Evolutionary conservation across 805 yeast species (phyloP).

Genomic region (Kazachstania africana): DNA sequence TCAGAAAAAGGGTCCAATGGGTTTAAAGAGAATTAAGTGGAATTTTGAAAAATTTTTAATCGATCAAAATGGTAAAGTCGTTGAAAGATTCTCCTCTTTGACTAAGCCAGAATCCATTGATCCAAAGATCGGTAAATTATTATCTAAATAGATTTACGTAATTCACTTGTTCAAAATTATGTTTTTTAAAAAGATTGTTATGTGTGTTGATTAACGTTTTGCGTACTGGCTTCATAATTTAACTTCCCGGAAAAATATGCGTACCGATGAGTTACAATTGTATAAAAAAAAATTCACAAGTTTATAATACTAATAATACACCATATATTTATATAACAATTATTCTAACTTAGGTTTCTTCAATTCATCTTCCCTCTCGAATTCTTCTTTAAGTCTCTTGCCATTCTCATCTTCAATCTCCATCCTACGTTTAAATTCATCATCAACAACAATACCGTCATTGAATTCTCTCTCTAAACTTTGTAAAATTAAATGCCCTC

Average conservation of each 20-base stretch:
- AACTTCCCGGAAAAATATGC: too few relatives aligned
- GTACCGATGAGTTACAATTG: too few relatives aligned
- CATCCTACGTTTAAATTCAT: slow-evolving; percentile 16
- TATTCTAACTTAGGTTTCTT: too few relatives aligned
- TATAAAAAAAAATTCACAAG: too few relatives aligned
- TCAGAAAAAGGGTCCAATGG: slow-evolving; percentile 45
- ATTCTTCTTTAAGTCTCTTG: slow-evolving; percentile 15
- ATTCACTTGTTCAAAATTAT: not conserved
- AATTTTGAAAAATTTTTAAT: slow-evolving; percentile 66
- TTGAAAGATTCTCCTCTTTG: slow-evolving; percentile 52
- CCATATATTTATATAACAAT: too few relatives aligned
- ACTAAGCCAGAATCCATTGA: slow-evolving; percentile 57
- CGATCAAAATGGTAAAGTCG: slow-evolving; percentile 43
- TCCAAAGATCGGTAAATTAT: slow-evolving; percentile 44
- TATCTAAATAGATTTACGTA: too few relatives aligned
- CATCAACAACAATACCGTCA: slow-evolving; percentile 21
- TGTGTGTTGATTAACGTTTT: not conserved
- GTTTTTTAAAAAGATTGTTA: not conserved
- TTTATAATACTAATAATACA: too few relatives aligned
- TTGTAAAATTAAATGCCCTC: slow-evolving; percentile 68
- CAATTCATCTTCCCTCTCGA: slow-evolving; percentile 2
- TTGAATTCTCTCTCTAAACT: slow-evolving; percentile 65
- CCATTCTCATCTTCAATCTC: slow-evolving; percentile 22
- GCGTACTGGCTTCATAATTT: too few relatives aligned
- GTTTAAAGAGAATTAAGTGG: slow-evolving; percentile 68